Evolutionary conservation across 768 basidiomycete genomes (phyloP).

Genomic region (Lactarius trivialis): DNA sequence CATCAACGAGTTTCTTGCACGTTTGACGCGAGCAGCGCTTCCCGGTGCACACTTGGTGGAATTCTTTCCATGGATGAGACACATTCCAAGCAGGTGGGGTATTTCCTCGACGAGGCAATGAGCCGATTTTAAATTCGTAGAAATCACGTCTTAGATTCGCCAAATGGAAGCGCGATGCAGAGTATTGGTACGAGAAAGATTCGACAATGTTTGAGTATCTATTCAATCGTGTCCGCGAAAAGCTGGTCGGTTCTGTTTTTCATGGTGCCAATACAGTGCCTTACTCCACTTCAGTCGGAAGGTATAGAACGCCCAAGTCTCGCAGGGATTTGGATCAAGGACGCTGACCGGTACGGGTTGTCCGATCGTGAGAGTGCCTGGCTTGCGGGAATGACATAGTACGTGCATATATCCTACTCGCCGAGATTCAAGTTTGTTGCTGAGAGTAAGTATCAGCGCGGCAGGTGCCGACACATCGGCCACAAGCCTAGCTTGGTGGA

Average conservation of each 20-base stretch:
- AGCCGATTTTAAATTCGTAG: neutral
- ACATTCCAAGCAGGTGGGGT: conserved; percentile 15
- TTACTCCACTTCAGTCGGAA: conserved; percentile 4
- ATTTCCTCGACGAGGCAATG: neutral
- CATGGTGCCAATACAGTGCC: neutral
- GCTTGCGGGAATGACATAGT: conserved; percentile 12
- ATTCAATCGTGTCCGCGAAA: conserved; percentile 11
- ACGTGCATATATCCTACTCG: neutral
- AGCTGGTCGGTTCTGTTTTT: conserved; percentile 4
- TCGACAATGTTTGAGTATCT: conserved; percentile 18
- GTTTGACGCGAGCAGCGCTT: conserved; percentile 15
- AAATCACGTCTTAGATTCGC: conserved; percentile 8
- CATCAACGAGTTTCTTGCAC: conserved; percentile 18
- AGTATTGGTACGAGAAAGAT: conserved; percentile 20
- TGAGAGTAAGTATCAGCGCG: neutral
- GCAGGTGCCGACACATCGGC: conserved; percentile 2
- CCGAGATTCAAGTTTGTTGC: neutral
- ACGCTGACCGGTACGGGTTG: conserved; percentile 11
- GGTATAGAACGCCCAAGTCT: conserved; percentile 16
- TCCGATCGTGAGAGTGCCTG: conserved; percentile 5
- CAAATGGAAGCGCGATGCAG: conserved; percentile 24
- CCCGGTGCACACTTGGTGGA: conserved; percentile 22
- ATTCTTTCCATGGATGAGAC: conserved; percentile 22
- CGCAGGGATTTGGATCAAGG: conserved; percentile 10
- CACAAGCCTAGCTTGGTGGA: conserved; percentile 4